Percentiles rank a stretch among this genome's conserved stretches.
Evolutionary conservation across 495 filamentous ascomycete species (phyloP).

Genomic region (Lophium mytilinum): DNA sequence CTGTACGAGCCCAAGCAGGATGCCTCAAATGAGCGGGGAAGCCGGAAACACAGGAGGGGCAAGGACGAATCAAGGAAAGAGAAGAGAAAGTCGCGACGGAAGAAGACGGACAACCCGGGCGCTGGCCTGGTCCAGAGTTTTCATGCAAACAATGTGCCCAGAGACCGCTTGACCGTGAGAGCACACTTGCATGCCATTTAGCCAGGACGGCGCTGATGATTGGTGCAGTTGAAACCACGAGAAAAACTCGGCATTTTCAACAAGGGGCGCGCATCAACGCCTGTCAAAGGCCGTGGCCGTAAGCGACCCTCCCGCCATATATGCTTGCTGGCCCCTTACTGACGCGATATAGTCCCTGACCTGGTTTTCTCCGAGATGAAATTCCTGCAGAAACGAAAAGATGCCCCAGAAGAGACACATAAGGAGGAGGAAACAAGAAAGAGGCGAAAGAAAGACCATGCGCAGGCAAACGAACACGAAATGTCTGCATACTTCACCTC

Average conservation of each 20-base stretch:
- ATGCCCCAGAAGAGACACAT: constrained; percentile 21
- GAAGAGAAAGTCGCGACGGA: constrained; percentile 31
- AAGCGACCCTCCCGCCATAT: constrained; percentile 22
- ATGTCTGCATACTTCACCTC: constrained; percentile 36
- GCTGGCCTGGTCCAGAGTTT: constrained; percentile 54
- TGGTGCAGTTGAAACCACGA: constrained; percentile 46
- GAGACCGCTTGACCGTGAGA: constrained; percentile 40
- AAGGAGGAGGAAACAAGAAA: constrained; percentile 10
- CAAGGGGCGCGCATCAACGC: constrained; percentile 59
- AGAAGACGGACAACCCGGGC: constrained; percentile 33
- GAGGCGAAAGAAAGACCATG: constrained; percentile 26
- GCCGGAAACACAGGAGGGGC: constrained; percentile 12
- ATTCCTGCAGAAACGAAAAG: constrained; percentile 44
- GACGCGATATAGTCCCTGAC: constrained; percentile 46
- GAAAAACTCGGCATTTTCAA: constrained; percentile 57
- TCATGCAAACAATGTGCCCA: constrained; percentile 53
- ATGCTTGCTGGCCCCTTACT: constrained; percentile 12
- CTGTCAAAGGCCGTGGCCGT: constrained; percentile 42
- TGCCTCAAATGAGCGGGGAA: constrained; percentile 32
- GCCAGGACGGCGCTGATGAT: constrained; percentile 8
- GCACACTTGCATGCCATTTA: constrained; percentile 42
- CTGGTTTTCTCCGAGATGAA: constrained; percentile 61
- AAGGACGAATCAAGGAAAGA: constrained; percentile 23
- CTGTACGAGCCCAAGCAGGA: constrained; percentile 42
- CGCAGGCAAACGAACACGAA: constrained; percentile 28